phyloP scores from a whole-genome alignment of 129 eudicot genomes.

The Flaveria ramosissima region DNA sequence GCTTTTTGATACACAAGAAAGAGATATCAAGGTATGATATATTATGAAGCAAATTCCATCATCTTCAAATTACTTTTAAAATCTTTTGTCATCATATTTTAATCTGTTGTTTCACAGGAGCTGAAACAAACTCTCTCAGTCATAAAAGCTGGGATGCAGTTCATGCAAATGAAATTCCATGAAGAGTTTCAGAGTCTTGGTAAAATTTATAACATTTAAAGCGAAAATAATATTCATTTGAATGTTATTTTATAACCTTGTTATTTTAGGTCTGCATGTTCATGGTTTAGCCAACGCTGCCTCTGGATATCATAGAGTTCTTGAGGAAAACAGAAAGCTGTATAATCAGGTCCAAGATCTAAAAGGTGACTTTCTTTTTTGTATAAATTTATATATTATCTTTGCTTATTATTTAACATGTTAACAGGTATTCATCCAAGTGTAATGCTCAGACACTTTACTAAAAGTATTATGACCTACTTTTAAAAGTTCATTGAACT shows the following conservation, averaged over 20 bases:
- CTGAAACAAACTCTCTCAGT: constrained; percentile 73
- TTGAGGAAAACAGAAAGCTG: constrained; percentile 90
- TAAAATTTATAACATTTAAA: constrained; percentile 29
- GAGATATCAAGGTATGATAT: constrained; percentile 61
- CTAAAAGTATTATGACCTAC: constrained; percentile 10
- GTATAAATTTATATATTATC: no score
- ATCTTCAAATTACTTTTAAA: neutral
- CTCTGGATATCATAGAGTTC: constrained; percentile 92
- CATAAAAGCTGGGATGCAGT: constrained; percentile 86
- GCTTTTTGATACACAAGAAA: constrained; percentile 68
- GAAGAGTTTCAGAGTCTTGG: constrained; percentile 89
- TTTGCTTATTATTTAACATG: no score
- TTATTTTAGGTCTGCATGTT: constrained; percentile 64
- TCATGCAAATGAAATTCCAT: constrained; percentile 80
- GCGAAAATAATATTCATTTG: neutral
- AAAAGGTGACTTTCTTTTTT: constrained; percentile 53
- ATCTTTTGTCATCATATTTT: constrained; percentile 1
- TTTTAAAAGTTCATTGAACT: neutral
- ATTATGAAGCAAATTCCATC: neutral
- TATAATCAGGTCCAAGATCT: constrained; percentile 98
- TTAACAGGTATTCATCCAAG: no score
- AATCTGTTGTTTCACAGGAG: constrained; percentile 49
- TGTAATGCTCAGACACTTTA: neutral
- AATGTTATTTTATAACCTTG: constrained; percentile 19
- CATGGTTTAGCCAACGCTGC: constrained; percentile 95